Evolutionary conservation across 177 flowering plant species (phyloP).

Genomic region (Vitis hybrid): DNA sequence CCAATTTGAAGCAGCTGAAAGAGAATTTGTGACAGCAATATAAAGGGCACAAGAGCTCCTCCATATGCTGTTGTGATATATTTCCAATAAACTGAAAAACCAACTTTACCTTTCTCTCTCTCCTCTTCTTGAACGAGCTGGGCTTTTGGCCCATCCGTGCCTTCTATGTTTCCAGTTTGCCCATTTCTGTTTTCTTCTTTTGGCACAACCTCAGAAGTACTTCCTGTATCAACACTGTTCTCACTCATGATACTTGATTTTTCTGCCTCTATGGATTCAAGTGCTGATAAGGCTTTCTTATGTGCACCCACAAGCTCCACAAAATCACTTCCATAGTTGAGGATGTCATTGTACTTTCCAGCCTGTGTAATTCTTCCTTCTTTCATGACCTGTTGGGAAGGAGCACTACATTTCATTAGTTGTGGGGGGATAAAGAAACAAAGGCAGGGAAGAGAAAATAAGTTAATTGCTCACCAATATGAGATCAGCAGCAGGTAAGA

Average conservation of each 20-base stretch:
- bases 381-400: conserved; percentile 41
- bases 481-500: conserved; percentile 54
- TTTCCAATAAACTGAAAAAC: conserved; percentile 42
- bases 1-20: conserved; percentile 38
- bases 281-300: conserved; percentile 35
- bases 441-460: background rate
- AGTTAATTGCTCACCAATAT: conserved; percentile 38
- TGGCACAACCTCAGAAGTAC: background rate
- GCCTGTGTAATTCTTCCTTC: conserved; percentile 47
- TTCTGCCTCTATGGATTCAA: conserved; percentile 19
- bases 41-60: conserved; percentile 37
- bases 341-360: conserved; percentile 50
- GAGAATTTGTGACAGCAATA: conserved; percentile 29
- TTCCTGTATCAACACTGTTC: background rate
- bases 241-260: conserved; percentile 1
- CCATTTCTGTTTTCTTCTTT: conserved; percentile 16
- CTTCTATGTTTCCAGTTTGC: conserved; percentile 7
- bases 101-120: conserved; percentile 42
- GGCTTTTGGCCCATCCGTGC: conserved; percentile 10
- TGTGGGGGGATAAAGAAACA: background rate
- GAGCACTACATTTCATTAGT: background rate
- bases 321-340: conserved; percentile 40
- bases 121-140: conserved; percentile 52
- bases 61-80: conserved; percentile 33
- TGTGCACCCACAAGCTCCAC: conserved; percentile 54